A percentile compares a stretch with the other conserved stretches of the same genome.
phyloP scores from a whole-genome alignment of 2,329 filamentous ascomycete species.

The Monosporascus sp. region DNA sequence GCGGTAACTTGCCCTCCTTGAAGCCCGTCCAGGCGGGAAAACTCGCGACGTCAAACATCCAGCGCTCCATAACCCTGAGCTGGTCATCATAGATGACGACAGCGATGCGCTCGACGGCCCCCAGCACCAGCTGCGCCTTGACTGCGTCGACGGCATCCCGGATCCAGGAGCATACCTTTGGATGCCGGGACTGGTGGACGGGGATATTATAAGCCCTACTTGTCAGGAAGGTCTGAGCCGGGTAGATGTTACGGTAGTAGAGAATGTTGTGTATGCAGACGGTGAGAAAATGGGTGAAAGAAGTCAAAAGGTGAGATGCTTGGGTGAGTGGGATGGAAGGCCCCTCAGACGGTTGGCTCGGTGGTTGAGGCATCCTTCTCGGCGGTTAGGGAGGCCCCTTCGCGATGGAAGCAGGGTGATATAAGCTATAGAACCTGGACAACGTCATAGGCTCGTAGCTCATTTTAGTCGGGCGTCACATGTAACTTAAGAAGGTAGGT shows the following conservation, averaged over 20 bases:
- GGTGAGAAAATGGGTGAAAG: constrained; percentile 75
- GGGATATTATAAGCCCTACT: constrained; percentile 78
- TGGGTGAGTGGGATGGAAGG: constrained; percentile 29
- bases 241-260: constrained; percentile 77
- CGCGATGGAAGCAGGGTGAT: too few species aligned
- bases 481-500: too few species aligned
- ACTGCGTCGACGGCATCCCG: constrained; percentile 72
- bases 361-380: neutral
- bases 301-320: constrained; percentile 56
- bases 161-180: constrained; percentile 81
- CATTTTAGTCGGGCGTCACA: too few species aligned
- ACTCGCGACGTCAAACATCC: constrained; percentile 52
- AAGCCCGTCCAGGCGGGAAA: constrained; percentile 44
- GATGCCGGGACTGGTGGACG: constrained; percentile 81
- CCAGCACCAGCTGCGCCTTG: constrained; percentile 61
- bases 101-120: constrained; percentile 41
- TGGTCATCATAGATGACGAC: constrained; percentile 38
- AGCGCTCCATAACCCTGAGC: constrained; percentile 50
- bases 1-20: constrained; percentile 18
- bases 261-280: constrained; percentile 82
- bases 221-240: constrained; percentile 68
- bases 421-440: too few species aligned
- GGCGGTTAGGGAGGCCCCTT: too few species aligned
- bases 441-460: too few species aligned
- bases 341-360: constrained; percentile 1